These are phyloP conservation scores for Colletotrichum musicola DNA, from an alignment of 2,329 filamentous ascomycete genomes.

Conservation along the genomic window DNA sequence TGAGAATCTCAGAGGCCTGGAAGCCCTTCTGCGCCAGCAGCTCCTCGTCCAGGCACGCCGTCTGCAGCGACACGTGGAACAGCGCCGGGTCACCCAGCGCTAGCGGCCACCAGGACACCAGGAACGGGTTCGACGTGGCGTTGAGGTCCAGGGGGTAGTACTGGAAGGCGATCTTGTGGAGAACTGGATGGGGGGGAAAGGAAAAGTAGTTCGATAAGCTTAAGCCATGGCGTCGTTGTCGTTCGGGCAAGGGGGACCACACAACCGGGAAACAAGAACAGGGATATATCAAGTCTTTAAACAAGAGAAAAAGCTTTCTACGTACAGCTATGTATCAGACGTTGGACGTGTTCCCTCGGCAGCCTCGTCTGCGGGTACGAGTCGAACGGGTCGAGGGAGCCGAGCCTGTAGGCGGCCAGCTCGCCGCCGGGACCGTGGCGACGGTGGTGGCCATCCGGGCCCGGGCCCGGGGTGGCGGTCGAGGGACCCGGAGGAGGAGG, in stretches of 20 bases:
- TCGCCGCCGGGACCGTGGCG: constrained; percentile 27
- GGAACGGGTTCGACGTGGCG: constrained; percentile 66
- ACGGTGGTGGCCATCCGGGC: background rate
- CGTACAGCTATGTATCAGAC: constrained; percentile 68
- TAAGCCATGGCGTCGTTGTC: background rate
- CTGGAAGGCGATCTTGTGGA: constrained; percentile 69
- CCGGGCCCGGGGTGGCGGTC: background rate
- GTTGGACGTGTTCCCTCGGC: constrained; percentile 62
- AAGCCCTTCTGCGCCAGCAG: constrained; percentile 65
- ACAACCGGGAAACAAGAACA: background rate
- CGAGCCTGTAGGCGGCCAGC: constrained; percentile 46
- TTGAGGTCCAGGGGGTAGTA: constrained; percentile 70
- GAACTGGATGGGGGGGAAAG: constrained; percentile 55
- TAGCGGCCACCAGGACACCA: constrained; percentile 71
- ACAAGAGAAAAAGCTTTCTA: constrained; percentile 30
- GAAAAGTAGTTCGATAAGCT: background rate
- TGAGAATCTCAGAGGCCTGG: constrained; percentile 65
- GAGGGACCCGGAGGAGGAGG: constrained; percentile 11
- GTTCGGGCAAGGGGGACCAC: too few species aligned
- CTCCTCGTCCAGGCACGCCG: constrained; percentile 69
- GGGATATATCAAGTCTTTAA: background rate
- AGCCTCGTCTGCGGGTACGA: constrained; percentile 67
- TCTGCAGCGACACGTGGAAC: constrained; percentile 71
- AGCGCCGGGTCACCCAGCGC: constrained; percentile 67
- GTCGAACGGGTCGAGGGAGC: constrained; percentile 66